Base-by-base conservation (phyloP, 108 stramenopile genomes). In the Phaeodactylum tricornutum region DNA sequence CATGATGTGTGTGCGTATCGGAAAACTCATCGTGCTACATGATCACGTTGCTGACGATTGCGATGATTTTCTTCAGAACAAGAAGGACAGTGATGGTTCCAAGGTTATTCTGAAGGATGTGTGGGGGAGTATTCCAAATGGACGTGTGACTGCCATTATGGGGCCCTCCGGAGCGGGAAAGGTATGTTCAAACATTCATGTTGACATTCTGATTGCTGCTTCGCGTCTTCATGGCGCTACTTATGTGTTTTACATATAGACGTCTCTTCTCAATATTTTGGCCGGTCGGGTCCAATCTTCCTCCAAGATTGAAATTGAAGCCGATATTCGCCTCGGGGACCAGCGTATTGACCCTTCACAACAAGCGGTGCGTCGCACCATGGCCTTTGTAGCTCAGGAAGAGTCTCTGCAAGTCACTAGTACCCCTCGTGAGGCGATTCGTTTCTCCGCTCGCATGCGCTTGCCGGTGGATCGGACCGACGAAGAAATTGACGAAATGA, bases 381-480 rank as follows among this genome's bases (percentile, higher is more conserved):
- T 93, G 43, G 86, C 86, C 41, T 94, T 83, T 50, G 86, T 88
- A 19, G 73, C 78, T 28, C 91, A 92, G 39, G 85, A 90, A 31
- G 92, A 90, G 42, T 73, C 73, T 6, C 67, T 90, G 21, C 64
- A 82, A 15, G 72, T 82, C 35, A 84, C 84, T 1, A 59, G 79
- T 4, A 94, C 93, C 25, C 88, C 86, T 24, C 59, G 77, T n/a
- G 93, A 94, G 62, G 74, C 80, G 22, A 79, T 94, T 27, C 53
- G 61, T 20, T 91, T 94, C 53, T 81, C 77, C 35, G 92, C 87
- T 5, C 61, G 72, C 44, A 50, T 94, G 48, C 73, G 93, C 16
- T 47, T 88, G 21, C 84, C 84, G 4, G 36, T 64, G 25, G 43
- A 42, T 15, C 70, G 67, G 6, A 61, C 79, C 14, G 70, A 81